A percentile compares a stretch with the other conserved stretches of the same genome.
These are phyloP conservation scores for Bocquillonia castaneifolia DNA, from an alignment of 441 rosid genomes.

Conservation along the genomic window DNA sequence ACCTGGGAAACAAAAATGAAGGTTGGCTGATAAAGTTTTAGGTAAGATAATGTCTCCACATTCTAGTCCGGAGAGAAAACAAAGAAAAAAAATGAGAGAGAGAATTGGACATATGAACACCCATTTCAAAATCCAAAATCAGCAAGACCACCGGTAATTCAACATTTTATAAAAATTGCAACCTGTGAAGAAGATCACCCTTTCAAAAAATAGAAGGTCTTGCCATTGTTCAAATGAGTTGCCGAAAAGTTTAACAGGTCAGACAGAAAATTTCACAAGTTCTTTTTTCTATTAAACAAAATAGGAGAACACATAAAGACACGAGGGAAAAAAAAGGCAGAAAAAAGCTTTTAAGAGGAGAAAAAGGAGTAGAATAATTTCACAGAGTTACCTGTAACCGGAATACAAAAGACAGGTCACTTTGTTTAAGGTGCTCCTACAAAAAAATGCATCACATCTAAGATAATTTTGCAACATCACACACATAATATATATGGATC, in stretches of 20 bases:
- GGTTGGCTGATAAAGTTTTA: slow-evolving; percentile 6
- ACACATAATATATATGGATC: not conserved
- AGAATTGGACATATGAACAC: no score
- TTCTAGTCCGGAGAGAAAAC: no score
- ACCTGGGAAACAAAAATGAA: slow-evolving; percentile 42
- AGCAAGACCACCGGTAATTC: not conserved
- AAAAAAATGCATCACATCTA: slow-evolving; percentile 26
- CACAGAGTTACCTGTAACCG: slow-evolving; percentile 71
- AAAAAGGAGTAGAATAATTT: not conserved
- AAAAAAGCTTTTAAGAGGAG: not conserved
- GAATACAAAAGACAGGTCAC: slow-evolving; percentile 89
- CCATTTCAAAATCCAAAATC: no score
- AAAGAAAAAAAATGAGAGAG: no score
- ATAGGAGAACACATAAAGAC: no score
- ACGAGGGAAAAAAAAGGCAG: not conserved
- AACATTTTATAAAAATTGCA: not conserved
- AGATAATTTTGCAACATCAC: not conserved
- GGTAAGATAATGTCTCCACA: no score
- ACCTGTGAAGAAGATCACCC: not conserved
- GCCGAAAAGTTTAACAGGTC: not conserved
- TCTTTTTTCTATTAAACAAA: no score
- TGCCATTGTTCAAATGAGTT: not conserved
- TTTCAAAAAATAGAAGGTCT: no score
- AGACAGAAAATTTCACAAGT: not conserved
- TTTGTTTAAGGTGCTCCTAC: slow-evolving; percentile 93